These are phyloP conservation scores for Penicillium decumbens DNA, from an alignment of 2,329 filamentous ascomycete genomes.

Conservation along the genomic window DNA sequence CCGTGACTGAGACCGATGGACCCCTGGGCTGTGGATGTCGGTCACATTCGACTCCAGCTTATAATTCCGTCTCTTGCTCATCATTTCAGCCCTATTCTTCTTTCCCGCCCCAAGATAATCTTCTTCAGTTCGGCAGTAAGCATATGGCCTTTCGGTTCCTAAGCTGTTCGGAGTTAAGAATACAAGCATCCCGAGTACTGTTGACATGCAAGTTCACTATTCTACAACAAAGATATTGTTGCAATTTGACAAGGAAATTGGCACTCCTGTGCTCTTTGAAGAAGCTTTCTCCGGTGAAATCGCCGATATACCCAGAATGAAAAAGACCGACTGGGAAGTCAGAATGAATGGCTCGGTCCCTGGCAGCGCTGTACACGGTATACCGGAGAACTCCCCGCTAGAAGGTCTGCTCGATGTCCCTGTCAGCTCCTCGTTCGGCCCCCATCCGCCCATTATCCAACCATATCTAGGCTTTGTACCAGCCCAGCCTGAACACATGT, in stretches of 20 bases:
- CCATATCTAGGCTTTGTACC: conserved; percentile 4
- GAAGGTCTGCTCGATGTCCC: conserved; percentile 10
- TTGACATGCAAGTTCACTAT: conserved; percentile 13
- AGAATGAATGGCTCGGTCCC: conserved; percentile 1
- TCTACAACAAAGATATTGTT: conserved; percentile 5
- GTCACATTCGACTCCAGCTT: background rate
- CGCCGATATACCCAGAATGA: conserved; percentile 5
- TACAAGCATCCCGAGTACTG: background rate
- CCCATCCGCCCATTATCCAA: conserved; percentile 7
- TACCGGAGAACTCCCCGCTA: conserved; percentile 3
- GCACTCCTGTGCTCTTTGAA: background rate
- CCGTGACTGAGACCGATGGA: background rate
- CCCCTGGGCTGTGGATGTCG: background rate
- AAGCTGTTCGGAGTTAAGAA: background rate
- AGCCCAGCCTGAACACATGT: conserved; percentile 6
- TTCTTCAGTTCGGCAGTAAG: background rate
- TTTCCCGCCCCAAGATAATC: background rate
- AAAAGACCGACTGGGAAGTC: conserved; percentile 1
- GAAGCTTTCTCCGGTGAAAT: background rate
- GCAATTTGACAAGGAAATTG: conserved; percentile 9
- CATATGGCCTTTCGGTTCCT: no score
- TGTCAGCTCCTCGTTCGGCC: conserved; percentile 5
- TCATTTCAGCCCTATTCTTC: background rate
- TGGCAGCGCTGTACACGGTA: conserved; percentile 1
- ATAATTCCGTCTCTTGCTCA: conserved; percentile 5